Conservation (phyloP, 2,329 filamentous ascomycete species). For the Nannizziopsis arthrosporioides region DNA sequence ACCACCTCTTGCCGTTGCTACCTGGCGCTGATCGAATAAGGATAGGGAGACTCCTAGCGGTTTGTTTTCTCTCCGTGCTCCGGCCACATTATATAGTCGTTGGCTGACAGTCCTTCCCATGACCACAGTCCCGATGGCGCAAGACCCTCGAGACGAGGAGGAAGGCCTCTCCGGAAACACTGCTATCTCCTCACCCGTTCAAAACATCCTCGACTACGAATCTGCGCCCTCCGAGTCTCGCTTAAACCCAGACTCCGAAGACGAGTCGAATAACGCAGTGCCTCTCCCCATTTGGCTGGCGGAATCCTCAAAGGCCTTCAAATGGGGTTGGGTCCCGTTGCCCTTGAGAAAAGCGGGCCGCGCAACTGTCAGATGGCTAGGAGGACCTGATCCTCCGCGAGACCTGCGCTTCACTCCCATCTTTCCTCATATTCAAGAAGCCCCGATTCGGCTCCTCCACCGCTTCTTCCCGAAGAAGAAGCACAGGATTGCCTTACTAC, state of each 20-base stretch:
- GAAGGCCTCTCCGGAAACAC: slow-evolving; percentile 21
- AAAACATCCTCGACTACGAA: slow-evolving; percentile 25
- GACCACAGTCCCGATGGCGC: slow-evolving; percentile 19
- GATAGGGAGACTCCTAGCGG: too few species aligned
- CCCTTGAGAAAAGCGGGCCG: slow-evolving; percentile 35
- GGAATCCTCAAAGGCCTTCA: slow-evolving; percentile 38
- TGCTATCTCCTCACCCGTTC: slow-evolving; percentile 25
- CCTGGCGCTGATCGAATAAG: too few species aligned
- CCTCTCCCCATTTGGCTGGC: slow-evolving; percentile 39
- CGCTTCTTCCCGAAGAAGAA: slow-evolving; percentile 36
- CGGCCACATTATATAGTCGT: background rate
- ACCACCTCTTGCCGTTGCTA: too few species aligned
- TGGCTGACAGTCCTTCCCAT: background rate
- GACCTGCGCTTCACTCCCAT: slow-evolving; percentile 37
- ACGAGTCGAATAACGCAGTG: background rate
- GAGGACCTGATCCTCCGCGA: slow-evolving; percentile 38
- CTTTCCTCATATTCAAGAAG: slow-evolving; percentile 37
- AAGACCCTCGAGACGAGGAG: slow-evolving; percentile 24
- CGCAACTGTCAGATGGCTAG: slow-evolving; percentile 35
- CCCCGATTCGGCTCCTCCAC: slow-evolving; percentile 35
- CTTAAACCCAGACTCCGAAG: slow-evolving; percentile 6
- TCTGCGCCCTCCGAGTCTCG: slow-evolving; percentile 23
- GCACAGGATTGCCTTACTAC: slow-evolving; percentile 34
- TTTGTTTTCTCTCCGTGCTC: too few species aligned
- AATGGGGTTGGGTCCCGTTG: slow-evolving; percentile 39